Conservation (phyloP, 768 basidiomycete species). For the Pleurotus djamor region DNA sequence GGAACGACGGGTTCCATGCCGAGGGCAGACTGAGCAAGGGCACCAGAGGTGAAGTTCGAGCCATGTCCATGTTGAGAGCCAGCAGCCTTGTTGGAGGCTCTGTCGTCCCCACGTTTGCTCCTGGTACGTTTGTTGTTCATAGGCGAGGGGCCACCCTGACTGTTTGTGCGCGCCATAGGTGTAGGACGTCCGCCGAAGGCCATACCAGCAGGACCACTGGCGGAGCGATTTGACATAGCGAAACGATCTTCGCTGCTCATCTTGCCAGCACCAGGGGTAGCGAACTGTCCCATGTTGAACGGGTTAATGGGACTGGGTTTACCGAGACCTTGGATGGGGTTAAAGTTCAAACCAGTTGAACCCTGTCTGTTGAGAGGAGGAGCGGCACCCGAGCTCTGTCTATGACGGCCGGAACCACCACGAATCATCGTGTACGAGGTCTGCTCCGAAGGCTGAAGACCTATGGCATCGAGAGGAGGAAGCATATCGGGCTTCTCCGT, state of each 20-base stretch:
- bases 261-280: conserved; percentile 48
- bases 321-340: conserved; percentile 35
- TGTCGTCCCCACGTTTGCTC: conserved; percentile 82
- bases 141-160: conserved; percentile 56
- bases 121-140: conserved; percentile 56
- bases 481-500: conserved; percentile 92
- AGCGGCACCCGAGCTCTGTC: conserved; percentile 41
- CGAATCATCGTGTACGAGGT: conserved; percentile 48
- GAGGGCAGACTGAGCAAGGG: conserved; percentile 20
- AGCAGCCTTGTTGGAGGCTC: conserved; percentile 41
- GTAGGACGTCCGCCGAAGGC: conserved; percentile 50
- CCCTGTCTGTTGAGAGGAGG: conserved; percentile 38
- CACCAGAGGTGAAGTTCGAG: conserved; percentile 25
- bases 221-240: conserved; percentile 43
- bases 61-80: conserved; percentile 36
- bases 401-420: conserved; percentile 63
- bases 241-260: conserved; percentile 74
- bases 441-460: conserved; percentile 77
- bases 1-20: conserved; percentile 72
- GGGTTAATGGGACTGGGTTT: conserved; percentile 42
- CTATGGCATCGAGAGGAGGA: conserved; percentile 87
- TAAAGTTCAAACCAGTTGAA: conserved; percentile 40
- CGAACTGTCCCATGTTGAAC: conserved; percentile 24
- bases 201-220: conserved; percentile 46
- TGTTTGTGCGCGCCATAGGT: conserved; percentile 67